Evolutionary conservation across 352 stramenopile species (phyloP).

Genomic region (Saprolegnia parasitica): DNA sequence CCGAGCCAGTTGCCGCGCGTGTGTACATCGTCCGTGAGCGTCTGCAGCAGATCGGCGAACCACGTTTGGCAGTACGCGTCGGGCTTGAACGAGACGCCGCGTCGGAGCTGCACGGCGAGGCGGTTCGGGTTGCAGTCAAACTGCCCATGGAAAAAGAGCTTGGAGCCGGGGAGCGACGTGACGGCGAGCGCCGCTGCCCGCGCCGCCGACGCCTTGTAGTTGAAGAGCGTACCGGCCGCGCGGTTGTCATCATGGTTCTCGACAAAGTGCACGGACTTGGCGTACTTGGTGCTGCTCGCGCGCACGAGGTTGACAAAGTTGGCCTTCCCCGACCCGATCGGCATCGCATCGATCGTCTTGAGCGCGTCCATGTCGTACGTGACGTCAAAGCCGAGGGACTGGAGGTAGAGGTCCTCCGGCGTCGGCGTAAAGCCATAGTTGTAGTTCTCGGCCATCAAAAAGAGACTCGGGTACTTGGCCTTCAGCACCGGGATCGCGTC

Average conservation of each 20-base stretch:
- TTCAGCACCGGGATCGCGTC: neutral
- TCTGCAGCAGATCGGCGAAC: neutral
- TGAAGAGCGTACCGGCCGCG: neutral
- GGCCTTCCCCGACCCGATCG: neutral
- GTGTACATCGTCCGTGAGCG: conserved; percentile 7
- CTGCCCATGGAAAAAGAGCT: conserved; percentile 12
- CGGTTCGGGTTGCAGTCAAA: conserved; percentile 14
- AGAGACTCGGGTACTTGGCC: neutral
- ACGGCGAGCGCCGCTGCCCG: neutral
- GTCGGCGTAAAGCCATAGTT: conserved; percentile 14
- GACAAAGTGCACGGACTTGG: conserved; percentile 11
- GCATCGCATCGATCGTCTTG: neutral
- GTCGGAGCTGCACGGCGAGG: conserved; percentile 6
- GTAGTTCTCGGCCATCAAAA: conserved; percentile 12
- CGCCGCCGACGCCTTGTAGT: neutral
- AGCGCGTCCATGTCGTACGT: conserved; percentile 18
- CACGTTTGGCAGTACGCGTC: conserved; percentile 8
- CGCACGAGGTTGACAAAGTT: conserved; percentile 15
- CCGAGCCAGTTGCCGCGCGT: neutral
- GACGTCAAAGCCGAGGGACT: neutral
- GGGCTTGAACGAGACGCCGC: neutral
- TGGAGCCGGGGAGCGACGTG: neutral
- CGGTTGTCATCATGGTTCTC: conserved; percentile 18
- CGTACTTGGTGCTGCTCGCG: neutral
- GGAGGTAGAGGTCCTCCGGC: neutral